Evolutionary conservation across 768 basidiomycete species (phyloP), one percentile per base, ranked within the genome.

Genomic region (Tephrocybe sp.): DNA sequence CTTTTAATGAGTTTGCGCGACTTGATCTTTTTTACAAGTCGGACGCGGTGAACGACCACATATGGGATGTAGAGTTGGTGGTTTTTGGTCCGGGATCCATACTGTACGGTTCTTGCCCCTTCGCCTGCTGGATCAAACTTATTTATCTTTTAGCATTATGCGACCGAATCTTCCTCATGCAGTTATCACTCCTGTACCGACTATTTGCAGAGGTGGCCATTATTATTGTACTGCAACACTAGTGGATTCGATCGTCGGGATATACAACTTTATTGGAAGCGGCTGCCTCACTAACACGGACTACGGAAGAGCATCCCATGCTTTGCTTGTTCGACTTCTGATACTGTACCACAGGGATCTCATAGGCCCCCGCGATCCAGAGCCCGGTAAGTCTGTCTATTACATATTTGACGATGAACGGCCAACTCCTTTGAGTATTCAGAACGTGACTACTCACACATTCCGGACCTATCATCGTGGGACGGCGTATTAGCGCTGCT

Each of bases 121-220:
- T 34, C 15, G 32, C 3, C 21, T 15, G 32, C 15, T 34, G 6
- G 12, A 44, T 31, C 25, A 24, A 16, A 15, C 32, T 34, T 3
- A 42, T 28, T 22, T 24, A 2, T 32, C 6, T 22, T n/a, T 19
- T 15, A 47, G 46, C 1, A 22, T 47, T 0, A 48, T 48, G 38
- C 8, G 28, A 5, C 37, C 38, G 1, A 31, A 16, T 18, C 19
- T 31, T 3, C 47, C 28, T 22, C 58, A 60, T 42, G 25, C 39
- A 16, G 56, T 60, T 0, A 8, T 49, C 2, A 57, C 47, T 0
- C 46, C 48, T 0, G n/a, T 22, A 8, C 12, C 32, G 12, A n/a
- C 56, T 25, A 52, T 57, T 15, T 51, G 45, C 36, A 24, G 28
- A 24, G 58, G 58, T 7, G 55, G 49, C 0, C 58, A 57, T 37